A percentile compares a stretch with the other conserved stretches of the same genome.
Conservation (phyloP, 176 grass and related monocot species). For the Oryza australiensis region DNA sequence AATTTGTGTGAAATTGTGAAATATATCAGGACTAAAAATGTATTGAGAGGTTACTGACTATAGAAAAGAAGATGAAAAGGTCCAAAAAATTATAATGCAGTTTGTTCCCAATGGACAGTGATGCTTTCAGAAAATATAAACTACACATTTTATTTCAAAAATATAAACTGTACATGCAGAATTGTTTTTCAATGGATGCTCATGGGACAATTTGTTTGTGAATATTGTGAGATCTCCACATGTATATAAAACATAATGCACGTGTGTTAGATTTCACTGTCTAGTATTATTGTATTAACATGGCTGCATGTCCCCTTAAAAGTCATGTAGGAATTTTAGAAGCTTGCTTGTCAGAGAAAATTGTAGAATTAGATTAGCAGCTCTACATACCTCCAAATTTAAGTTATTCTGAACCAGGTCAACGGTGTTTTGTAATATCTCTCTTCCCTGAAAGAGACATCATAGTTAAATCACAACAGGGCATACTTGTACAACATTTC, state of each 20-base stretch:
- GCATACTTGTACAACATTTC: neutral
- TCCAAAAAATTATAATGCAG: neutral
- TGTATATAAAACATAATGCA: neutral
- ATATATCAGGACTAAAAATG: neutral
- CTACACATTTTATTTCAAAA: neutral
- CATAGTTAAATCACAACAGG: constrained; percentile 23
- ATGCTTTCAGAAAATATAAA: neutral
- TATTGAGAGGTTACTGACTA: neutral
- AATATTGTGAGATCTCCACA: neutral
- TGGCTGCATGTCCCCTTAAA: constrained; percentile 2
- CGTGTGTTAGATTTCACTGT: neutral
- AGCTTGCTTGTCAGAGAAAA: constrained; percentile 10
- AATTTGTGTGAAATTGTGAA: neutral
- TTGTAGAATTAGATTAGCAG: constrained; percentile 18
- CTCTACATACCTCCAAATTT: constrained; percentile 80
- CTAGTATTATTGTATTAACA: neutral
- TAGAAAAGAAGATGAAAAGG: neutral
- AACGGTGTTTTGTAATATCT: constrained; percentile 94
- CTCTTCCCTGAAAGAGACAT: constrained; percentile 79
- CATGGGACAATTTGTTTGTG: neutral
- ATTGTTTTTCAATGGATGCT: neutral
- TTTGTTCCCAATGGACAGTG: neutral
- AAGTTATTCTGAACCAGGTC: constrained; percentile 97
- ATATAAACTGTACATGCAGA: neutral
- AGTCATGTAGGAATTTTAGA: constrained; percentile 3